Base-by-base conservation (phyloP, 108 stramenopile species). In the Nitzschia inconspicua region DNA sequence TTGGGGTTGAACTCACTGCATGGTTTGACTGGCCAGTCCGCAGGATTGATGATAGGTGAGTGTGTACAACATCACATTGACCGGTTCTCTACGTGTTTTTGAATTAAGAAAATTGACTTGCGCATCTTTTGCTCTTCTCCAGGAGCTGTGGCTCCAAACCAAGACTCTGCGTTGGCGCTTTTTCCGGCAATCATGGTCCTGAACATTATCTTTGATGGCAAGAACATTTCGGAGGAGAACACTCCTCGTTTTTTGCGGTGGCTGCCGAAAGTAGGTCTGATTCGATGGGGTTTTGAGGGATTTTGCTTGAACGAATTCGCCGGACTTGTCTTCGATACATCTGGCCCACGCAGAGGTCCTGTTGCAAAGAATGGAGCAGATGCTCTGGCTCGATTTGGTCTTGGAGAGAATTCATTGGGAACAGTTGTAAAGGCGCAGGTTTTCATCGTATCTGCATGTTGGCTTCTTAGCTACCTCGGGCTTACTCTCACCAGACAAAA, bases 171-270 rank as follows among this genome's bases (percentile, higher is more conserved):
- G 5, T 57, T 88, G 66, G 91, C 93, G 40, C 42, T 95, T 19
- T 85, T 94, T 65, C 83, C 83, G 27, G 86, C 89, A 0, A 73
- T 93, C 48, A 71, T 95, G 48, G 85, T 97, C 1, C 60, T 95
- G 18, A 93, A 95, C 39, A 86, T 97, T 58, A 91, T 97, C 23
- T 95, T 92, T 65, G 89, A 92, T 54, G 91, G 91, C 1, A 78
- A 75, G 60, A 92, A 92, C 57, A 89, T 92, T 53, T 72, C 79
- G 3, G 79, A 87, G 60, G 91, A 92, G 62, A 90, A 78, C 57
- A 95, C 83, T 8, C 94, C 94, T 20, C 42, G 35, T 24, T 11
- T 73, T 37, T 66, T 95, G 0, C 49, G 81, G 18, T 91, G 85
- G 87, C 36, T 94, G 20, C 73, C 79, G 14, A 77, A 92, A 35